Base-by-base conservation (phyloP, 441 rosid species). In the Erodium trifolium region DNA sequence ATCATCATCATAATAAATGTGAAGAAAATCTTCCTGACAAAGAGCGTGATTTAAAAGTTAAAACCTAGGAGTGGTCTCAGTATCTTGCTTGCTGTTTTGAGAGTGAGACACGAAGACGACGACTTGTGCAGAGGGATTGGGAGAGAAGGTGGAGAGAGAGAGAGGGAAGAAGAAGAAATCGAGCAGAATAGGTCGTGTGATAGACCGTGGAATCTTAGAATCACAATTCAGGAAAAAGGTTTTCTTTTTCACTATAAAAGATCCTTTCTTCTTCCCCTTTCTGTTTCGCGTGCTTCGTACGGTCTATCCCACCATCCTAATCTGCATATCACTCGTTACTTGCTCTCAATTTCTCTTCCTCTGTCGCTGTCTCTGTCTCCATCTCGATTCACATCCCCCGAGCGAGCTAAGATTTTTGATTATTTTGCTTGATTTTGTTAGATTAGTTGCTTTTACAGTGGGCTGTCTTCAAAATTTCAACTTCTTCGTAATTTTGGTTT, bases 211-310 rank as follows among this genome's bases (percentile, higher is more conserved):
- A 59, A 59, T 59, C 63, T 17, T 18, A 59, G 63, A 59, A 59
- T 59, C 63, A 59, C 63, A 59, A 59, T 59, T 59, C 63, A 18
- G 3, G 19, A 55, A 55, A 59, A 23, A 23, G 9, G 12, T 19
- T 59, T 17, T 3, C 51, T 45, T 45, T 12, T 45, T 45, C 51
- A n/a, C 59, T 51, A 51, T 51, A 13, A 51, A 51, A 51, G 0
- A 13, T 51, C 59, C 31, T 51, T 70, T 78, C 68, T 67, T 67
- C 68, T 51, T 70, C 69, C 63, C 55, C 74, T 76, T 51, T 66
- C 68, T 67, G 74, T 76, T 60, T 82, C 77, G 87, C 85, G 88
- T 88, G 94, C 81, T 88, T 88, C 88, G 84, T 84, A 82, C 92
- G 92, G 94, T 88, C 97, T 90, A 88, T 88, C 91, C 73, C 63